Evolutionary conservation across 2,329 filamentous ascomycete genomes (phyloP).

Genomic region (Xenoacremonium recifei): DNA sequence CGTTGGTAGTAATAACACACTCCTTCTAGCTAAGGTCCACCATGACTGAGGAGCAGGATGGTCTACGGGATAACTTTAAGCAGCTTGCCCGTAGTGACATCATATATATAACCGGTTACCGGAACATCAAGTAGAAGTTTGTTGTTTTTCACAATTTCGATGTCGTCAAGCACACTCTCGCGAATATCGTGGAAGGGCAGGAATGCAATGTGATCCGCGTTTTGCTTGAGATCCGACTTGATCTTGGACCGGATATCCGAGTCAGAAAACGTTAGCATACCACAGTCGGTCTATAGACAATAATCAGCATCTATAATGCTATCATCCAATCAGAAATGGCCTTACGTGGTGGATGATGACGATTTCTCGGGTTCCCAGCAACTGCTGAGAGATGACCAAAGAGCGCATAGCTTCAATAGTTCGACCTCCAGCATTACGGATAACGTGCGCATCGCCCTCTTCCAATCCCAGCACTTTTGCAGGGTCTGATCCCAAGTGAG

Average conservation of each 20-base stretch:
- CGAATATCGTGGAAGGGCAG: conserved; percentile 64
- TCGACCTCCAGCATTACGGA: conserved; percentile 70
- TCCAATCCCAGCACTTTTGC: conserved; percentile 66
- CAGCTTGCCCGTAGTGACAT: conserved; percentile 68
- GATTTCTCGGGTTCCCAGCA: conserved; percentile 74
- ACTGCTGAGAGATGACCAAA: conserved; percentile 75
- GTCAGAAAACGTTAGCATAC: conserved; percentile 69
- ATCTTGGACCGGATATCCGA: conserved; percentile 55
- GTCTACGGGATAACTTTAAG: conserved; percentile 27
- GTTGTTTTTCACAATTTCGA: conserved; percentile 58
- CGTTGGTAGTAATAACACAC: too few species aligned
- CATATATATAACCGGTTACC: conserved; percentile 74
- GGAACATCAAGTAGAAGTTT: conserved; percentile 60
- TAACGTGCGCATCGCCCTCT: conserved; percentile 75
- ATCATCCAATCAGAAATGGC: neutral
- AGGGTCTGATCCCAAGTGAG: conserved; percentile 57
- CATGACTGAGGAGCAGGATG: too few species aligned
- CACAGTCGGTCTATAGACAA: conserved; percentile 35
- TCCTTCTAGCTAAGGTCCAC: too few species aligned
- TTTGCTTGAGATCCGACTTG: conserved; percentile 55
- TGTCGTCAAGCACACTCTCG: conserved; percentile 63
- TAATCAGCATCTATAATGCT: neutral
- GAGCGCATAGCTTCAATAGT: conserved; percentile 70
- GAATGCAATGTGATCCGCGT: conserved; percentile 58
- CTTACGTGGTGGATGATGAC: conserved; percentile 66